These are phyloP conservation scores for Pyrrhoderma noxium DNA, from an alignment of 1,284 basidiomycete species.

Conservation along the genomic window DNA sequence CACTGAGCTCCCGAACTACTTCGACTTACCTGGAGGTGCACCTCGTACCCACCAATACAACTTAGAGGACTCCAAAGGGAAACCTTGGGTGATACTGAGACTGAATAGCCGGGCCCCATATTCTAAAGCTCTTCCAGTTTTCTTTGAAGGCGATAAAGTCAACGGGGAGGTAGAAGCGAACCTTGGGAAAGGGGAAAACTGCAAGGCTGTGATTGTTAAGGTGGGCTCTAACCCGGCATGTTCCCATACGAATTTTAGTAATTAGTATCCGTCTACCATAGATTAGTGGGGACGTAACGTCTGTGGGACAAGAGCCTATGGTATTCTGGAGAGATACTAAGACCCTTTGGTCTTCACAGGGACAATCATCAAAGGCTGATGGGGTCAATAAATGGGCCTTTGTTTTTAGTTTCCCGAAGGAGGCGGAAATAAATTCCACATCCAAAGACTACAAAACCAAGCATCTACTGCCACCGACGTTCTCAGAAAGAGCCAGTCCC, in stretches of 20 bases:
- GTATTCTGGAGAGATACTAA: conserved; percentile 26
- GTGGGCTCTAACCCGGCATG: conserved; percentile 21
- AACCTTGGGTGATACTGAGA: conserved; percentile 26
- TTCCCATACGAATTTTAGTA: too few species aligned
- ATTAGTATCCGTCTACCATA: too few species aligned
- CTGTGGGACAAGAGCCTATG: conserved; percentile 32
- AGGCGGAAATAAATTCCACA: conserved; percentile 23
- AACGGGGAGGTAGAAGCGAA: conserved; percentile 27
- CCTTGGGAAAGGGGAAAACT: conserved; percentile 25
- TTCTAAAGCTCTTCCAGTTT: conserved; percentile 26
- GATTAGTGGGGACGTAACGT: conserved; percentile 28
- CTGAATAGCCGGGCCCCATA: conserved; percentile 26
- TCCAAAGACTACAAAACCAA: conserved; percentile 22
- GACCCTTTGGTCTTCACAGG: conserved; percentile 24
- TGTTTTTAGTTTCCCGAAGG: conserved; percentile 27
- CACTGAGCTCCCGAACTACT: too few species aligned
- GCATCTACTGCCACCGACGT: conserved; percentile 31
- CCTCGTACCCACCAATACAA: conserved; percentile 28
- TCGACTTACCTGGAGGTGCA: neutral
- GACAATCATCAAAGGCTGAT: conserved; percentile 21
- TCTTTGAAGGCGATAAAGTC: conserved; percentile 26
- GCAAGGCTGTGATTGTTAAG: conserved; percentile 26
- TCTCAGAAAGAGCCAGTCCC: conserved; percentile 32
- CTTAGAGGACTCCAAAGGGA: conserved; percentile 36
- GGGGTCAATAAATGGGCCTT: conserved; percentile 29